phyloP scores from a whole-genome alignment of 73 alveolate genomes.

The Blepharisma japonicum region DNA sequence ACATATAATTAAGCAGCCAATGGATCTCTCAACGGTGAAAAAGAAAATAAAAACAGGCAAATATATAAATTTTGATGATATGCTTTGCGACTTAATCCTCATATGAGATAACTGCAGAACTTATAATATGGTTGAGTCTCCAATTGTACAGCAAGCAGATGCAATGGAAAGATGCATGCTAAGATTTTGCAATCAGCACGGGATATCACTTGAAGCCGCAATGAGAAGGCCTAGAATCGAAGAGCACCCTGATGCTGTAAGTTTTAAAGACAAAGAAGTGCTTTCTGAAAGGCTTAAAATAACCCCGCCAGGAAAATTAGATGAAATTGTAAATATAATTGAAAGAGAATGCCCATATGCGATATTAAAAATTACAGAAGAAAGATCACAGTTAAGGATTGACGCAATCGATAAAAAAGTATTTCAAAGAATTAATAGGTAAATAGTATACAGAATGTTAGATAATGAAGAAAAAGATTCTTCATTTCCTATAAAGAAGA shows the following conservation, averaged over 20 bases:
- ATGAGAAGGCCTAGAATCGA: conserved; percentile 6
- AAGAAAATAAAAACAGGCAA: conserved; percentile 37
- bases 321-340: background rate
- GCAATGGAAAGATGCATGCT: conserved; percentile 23
- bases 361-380: background rate
- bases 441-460: too few relatives aligned
- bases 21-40: conserved; percentile 79
- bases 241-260: conserved; percentile 20
- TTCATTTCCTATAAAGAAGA: too few relatives aligned
- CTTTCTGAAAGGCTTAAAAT: conserved; percentile 25
- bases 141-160: conserved; percentile 24
- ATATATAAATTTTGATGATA: conserved; percentile 42
- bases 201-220: background rate
- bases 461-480: too few relatives aligned
- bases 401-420: conserved; percentile 16
- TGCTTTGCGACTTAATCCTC: conserved; percentile 42
- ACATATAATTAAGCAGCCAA: conserved; percentile 74
- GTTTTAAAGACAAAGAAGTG: conserved; percentile 16
- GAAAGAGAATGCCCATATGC: conserved; percentile 26
- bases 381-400: conserved; percentile 11
- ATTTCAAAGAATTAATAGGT: background rate
- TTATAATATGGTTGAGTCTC: conserved; percentile 28
- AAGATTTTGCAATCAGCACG: conserved; percentile 26
- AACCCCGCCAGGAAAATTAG: background rate
- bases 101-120: conserved; percentile 40